Conservation (phyloP, 176 grass and related monocot species). For the Triticum monococcum region DNA sequence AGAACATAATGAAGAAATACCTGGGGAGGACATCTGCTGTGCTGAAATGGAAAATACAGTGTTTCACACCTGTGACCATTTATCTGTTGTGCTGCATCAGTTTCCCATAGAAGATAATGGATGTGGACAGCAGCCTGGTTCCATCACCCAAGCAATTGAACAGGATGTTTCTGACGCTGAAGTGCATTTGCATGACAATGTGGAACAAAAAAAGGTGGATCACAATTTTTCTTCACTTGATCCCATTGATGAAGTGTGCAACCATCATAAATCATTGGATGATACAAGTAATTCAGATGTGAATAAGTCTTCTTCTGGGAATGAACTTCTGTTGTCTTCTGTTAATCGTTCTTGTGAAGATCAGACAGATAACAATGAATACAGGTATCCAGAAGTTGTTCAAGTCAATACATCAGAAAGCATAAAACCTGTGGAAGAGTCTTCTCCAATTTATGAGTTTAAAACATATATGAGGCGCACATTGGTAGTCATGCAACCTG, state of each 20-base stretch:
- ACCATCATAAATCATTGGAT: constrained; percentile 12
- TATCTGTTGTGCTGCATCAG: constrained; percentile 27
- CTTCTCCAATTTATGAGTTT: constrained; percentile 23
- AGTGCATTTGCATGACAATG: constrained; percentile 26
- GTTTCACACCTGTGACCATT: background rate
- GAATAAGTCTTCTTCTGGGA: constrained; percentile 27
- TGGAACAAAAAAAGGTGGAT: constrained; percentile 17
- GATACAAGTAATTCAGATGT: constrained; percentile 16
- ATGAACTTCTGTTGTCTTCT: constrained; percentile 27
- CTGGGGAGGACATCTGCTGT: constrained; percentile 14
- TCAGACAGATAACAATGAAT: background rate
- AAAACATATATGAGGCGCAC: background rate
- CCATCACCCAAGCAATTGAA: constrained; percentile 24
- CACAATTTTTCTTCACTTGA: constrained; percentile 16
- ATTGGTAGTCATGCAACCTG: constrained; percentile 11
- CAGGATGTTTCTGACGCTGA: constrained; percentile 25
- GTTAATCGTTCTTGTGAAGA: constrained; percentile 27
- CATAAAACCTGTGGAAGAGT: constrained; percentile 5
- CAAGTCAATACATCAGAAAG: constrained; percentile 3
- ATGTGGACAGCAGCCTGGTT: background rate
- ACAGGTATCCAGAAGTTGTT: constrained; percentile 25
- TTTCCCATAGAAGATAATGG: constrained; percentile 2
- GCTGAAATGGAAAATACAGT: constrained; percentile 9
- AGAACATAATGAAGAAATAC: constrained; percentile 33
- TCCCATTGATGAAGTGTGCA: constrained; percentile 25